Percentiles rank a stretch among this genome's conserved stretches.
Conservation (phyloP, 2,329 filamentous ascomycete species). For the Paracoccidioides lutzii region DNA sequence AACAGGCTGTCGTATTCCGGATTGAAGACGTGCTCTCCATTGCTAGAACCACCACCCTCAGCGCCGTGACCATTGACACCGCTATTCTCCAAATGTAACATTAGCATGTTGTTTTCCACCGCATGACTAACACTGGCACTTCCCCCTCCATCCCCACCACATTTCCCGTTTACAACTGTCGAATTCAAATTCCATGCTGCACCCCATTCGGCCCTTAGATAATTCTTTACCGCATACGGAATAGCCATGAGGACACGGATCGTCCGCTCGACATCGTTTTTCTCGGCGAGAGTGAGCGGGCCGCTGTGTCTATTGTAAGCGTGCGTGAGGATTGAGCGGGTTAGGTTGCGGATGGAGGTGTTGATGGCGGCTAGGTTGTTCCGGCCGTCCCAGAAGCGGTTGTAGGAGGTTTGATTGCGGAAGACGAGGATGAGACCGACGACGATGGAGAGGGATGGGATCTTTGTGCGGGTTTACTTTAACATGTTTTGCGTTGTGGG, state of each 20-base stretch:
- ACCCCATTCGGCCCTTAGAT: constrained; percentile 50
- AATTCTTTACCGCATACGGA: constrained; percentile 52
- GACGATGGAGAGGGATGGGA: constrained; percentile 51
- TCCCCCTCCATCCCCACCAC: not conserved
- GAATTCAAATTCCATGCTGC: constrained; percentile 19
- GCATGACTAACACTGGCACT: not conserved
- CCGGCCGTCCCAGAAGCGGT: constrained; percentile 51
- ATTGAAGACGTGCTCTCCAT: constrained; percentile 18
- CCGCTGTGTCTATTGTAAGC: constrained; percentile 23
- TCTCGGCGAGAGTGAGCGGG: constrained; percentile 31
- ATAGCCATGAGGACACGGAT: constrained; percentile 48
- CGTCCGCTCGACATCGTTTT: constrained; percentile 45
- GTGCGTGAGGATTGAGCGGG: constrained; percentile 43
- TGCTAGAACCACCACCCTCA: constrained; percentile 9
- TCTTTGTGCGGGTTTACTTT: constrained; percentile 19
- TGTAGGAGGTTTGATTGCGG: constrained; percentile 51
- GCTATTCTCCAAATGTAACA: not conserved
- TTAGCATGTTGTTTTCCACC: not conserved
- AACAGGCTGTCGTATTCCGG: constrained; percentile 41
- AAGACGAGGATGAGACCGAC: constrained; percentile 57
- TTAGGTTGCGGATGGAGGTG: constrained; percentile 48
- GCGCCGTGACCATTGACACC: constrained; percentile 10
- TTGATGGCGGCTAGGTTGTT: constrained; percentile 44
- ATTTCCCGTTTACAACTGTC: not conserved
- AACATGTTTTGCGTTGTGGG: not conserved